Evolutionary conservation across 164 flowering plant species (phyloP), one percentile per base, ranked within the genome.

Genomic region (Piper longum): DNA sequence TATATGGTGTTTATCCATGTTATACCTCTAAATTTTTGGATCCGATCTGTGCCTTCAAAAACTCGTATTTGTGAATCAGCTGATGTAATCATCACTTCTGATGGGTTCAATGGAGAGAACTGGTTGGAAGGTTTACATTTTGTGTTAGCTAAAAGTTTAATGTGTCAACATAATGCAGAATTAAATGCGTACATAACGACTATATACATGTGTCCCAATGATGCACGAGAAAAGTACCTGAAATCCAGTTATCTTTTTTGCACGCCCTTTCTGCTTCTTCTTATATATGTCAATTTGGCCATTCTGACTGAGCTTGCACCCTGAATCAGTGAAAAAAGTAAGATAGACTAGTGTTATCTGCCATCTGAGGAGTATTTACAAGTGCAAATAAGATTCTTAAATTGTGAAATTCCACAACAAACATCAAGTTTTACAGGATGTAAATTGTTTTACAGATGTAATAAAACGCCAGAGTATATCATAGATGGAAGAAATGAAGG

Each of bases 241-340:
- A 68, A 93, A 84, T 60, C 97, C 98, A 26, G 97, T 90, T n/a
- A 93, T 82, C 75, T 93, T 93, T 71, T 84, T 88, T 0, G 78
- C 76, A 17, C 80, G 79, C 11, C 81, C 62, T 72, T 84, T 83
- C 77, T 78, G 85, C 72, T 86, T 67, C 54, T 67, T 87, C 76
- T 54, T 77, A n/a, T 69, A 83, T 41, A 86, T 40, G 12, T 80
- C 83, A 66, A 83, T 71, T 61, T 74, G 83, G 36, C 72, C 73
- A 44, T 63, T 71, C 60, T 82, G 87, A 57, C 72, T 62, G 58
- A 92, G 72, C 73, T 84, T 89, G 74, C 77, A 71, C 64, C 82
- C 98, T 92, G 77, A 45, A 57, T 36, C 54, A 62, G 11, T n/a
- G 56, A 60, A 59, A 18, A 6, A 43, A 41, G 17, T 1, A 3